These are phyloP conservation scores for Candida sanyiensis DNA, from an alignment of 805 yeast species.

Conservation along the genomic window DNA sequence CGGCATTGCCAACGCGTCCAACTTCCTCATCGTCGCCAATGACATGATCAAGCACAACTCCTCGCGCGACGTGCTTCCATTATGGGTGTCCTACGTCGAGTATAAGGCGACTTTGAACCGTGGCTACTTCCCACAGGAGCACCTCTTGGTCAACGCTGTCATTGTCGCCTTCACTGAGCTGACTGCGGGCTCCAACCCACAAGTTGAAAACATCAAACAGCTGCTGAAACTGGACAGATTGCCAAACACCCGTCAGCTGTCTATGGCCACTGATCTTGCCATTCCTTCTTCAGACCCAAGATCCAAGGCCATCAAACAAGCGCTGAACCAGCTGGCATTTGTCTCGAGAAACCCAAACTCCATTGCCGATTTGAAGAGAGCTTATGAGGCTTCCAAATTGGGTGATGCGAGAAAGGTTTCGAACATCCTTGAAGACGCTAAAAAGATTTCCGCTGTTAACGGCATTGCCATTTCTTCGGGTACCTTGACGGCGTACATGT, in stretches of 20 bases:
- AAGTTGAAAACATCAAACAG: constrained; percentile 10
- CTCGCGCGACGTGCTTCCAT: constrained; percentile 12
- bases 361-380: constrained; percentile 13
- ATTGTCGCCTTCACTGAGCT: constrained; percentile 19
- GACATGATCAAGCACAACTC: constrained; percentile 15
- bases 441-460: constrained; percentile 24
- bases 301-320: constrained; percentile 4
- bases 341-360: constrained; percentile 21
- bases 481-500: constrained; percentile 41
- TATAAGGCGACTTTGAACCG: constrained; percentile 9
- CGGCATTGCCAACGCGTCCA: constrained; percentile 12
- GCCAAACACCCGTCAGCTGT: constrained; percentile 5
- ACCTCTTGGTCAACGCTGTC: constrained; percentile 3
- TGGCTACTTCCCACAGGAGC: not conserved
- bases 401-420: constrained; percentile 18
- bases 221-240: constrained; percentile 14
- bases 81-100: constrained; percentile 24
- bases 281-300: constrained; percentile 10
- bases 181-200: constrained; percentile 4
- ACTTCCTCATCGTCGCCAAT: constrained; percentile 14
- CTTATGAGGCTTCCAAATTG: constrained; percentile 14
- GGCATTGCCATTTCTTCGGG: constrained; percentile 34
- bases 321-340: constrained; percentile 10
- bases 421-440: constrained; percentile 14
- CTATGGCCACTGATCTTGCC: not conserved